These are phyloP conservation scores for Leishmania tarentolae DNA, from an alignment of 208 protist species.

Conservation along the genomic window DNA sequence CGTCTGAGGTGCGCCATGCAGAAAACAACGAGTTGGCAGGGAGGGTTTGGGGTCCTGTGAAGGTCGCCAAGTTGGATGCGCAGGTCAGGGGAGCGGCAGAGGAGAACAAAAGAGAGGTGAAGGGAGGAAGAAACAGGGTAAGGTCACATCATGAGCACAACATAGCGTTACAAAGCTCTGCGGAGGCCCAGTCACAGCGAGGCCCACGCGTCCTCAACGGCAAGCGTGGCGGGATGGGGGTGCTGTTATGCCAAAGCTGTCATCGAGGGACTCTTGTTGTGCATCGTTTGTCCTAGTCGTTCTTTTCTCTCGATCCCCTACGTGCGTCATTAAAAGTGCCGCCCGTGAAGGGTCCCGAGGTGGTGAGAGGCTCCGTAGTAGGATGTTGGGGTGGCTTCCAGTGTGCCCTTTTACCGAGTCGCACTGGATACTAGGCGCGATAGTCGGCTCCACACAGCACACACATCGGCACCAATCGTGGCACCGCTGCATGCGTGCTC, in stretches of 20 bases:
- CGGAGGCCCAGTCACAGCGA: not conserved
- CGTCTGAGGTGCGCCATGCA: not conserved
- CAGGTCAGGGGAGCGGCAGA: not conserved
- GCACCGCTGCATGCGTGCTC: conserved; percentile 21
- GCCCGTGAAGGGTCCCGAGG: not conserved
- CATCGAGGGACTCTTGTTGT: not conserved
- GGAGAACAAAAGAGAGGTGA: not conserved
- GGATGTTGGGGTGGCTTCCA: not conserved
- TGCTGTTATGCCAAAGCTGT: not conserved
- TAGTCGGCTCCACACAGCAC: conserved; percentile 13
- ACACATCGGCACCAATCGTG: conserved; percentile 5
- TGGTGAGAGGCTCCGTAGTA: not conserved
- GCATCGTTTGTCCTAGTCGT: not conserved
- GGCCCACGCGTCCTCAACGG: not conserved
- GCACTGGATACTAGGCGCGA: not conserved
- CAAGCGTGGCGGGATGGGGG: not conserved
- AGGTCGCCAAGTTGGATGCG: not conserved
- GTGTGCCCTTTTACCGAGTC: not conserved
- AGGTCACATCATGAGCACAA: not conserved
- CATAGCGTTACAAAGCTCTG: not conserved
- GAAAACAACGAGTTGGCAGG: not conserved
- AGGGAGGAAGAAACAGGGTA: not conserved
- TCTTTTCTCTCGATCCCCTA: not conserved
- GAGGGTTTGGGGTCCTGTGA: not conserved
- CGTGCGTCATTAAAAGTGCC: not conserved